phyloP scores from a whole-genome alignment of 306 rosid genomes.

The Cucumis hystrix region DNA sequence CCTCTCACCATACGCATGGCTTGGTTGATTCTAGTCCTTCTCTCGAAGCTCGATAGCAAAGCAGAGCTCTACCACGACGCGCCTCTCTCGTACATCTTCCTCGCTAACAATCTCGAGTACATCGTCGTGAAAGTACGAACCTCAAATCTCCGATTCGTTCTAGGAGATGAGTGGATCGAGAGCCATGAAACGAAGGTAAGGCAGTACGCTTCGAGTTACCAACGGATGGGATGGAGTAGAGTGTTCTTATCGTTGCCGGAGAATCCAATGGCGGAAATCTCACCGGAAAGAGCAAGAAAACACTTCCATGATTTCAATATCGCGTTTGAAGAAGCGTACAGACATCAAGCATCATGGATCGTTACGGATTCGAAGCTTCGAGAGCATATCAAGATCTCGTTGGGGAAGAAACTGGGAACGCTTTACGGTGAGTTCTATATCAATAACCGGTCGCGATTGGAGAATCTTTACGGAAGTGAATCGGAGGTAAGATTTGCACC shows the following conservation, averaged over 20 bases:
- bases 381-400: conserved; percentile 37
- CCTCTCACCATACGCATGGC: conserved; percentile 34
- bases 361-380: conserved; percentile 44
- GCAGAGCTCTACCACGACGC: conserved; percentile 53
- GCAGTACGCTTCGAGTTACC: conserved; percentile 54
- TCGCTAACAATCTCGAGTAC: conserved; percentile 89
- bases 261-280: conserved; percentile 33
- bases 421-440: conserved; percentile 26
- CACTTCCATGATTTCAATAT: conserved; percentile 25
- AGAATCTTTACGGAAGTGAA: conserved; percentile 14
- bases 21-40: conserved; percentile 60
- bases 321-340: conserved; percentile 36
- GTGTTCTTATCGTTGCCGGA: conserved; percentile 40
- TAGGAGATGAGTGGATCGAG: conserved; percentile 52
- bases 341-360: conserved; percentile 44
- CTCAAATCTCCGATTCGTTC: conserved; percentile 37
- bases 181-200: conserved; percentile 57
- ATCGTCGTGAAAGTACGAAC: conserved; percentile 43
- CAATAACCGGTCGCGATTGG: conserved; percentile 16
- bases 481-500: conserved; percentile 23
- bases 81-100: conserved; percentile 65
- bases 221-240: conserved; percentile 63
- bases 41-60: conserved; percentile 73
- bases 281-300: conserved; percentile 29
- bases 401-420: conserved; percentile 25